Evolutionary conservation across 2,329 filamentous ascomycete genomes (phyloP).

Genomic region (Fusarium haematococcum): DNA sequence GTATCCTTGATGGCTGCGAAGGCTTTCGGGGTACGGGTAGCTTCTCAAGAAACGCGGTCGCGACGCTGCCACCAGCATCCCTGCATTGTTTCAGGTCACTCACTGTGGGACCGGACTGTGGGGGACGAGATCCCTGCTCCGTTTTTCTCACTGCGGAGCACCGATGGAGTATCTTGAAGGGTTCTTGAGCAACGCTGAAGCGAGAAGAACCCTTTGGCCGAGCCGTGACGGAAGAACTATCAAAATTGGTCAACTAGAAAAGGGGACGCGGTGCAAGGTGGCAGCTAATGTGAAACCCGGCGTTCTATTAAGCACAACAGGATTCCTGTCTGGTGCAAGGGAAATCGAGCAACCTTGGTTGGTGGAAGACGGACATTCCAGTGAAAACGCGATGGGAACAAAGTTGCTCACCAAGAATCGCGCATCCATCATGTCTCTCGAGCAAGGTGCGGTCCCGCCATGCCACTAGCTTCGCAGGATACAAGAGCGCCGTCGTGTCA

Average conservation of each 20-base stretch:
- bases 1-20: slow-evolving; percentile 14
- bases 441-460: slow-evolving; percentile 8
- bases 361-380: slow-evolving; percentile 17
- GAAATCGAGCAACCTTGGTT: neutral
- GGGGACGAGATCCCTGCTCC: slow-evolving; percentile 32
- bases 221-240: neutral
- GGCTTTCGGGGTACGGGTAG: slow-evolving; percentile 12
- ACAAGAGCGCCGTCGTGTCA: slow-evolving; percentile 34
- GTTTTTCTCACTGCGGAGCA: slow-evolving; percentile 14
- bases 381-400: neutral
- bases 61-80: slow-evolving; percentile 33
- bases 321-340: slow-evolving; percentile 21
- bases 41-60: slow-evolving; percentile 31
- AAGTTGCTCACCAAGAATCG: slow-evolving; percentile 5
- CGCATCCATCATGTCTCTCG: slow-evolving; percentile 7
- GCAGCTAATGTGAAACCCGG: neutral
- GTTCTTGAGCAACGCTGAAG: slow-evolving; percentile 2
- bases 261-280: neutral
- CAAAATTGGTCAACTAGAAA: neutral
- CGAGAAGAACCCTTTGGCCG: neutral
- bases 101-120: slow-evolving; percentile 39
- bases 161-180: neutral
- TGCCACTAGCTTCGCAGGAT: slow-evolving; percentile 27
- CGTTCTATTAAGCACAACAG: neutral
- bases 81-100: slow-evolving; percentile 45